phyloP scores from a whole-genome alignment of 805 yeast genomes.

The Vanderwaltozyma tropicalis region DNA sequence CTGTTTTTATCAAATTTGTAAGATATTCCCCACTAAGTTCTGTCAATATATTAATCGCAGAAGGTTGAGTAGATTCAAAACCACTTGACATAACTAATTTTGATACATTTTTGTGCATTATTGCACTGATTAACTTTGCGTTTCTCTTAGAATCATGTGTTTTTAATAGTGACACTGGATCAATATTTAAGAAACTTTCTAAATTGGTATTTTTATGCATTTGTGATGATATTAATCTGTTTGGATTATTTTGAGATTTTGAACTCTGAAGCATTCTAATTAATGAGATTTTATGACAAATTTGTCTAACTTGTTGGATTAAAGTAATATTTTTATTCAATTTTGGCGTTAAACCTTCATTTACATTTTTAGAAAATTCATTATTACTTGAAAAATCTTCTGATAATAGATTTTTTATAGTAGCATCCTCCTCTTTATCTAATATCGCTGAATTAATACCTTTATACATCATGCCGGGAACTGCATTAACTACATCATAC shows the following conservation, averaged over 20 bases:
- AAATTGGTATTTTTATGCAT: slow-evolving; percentile 34
- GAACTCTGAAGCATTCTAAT: slow-evolving; percentile 75
- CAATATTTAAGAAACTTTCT: slow-evolving; percentile 59
- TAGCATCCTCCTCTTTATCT: slow-evolving; percentile 36
- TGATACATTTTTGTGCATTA: slow-evolving; percentile 59
- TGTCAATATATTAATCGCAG: slow-evolving; percentile 68
- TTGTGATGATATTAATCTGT: slow-evolving; percentile 13
- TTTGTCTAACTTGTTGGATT: slow-evolving; percentile 79
- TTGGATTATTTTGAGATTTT: slow-evolving; percentile 9
- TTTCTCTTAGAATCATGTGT: slow-evolving; percentile 52
- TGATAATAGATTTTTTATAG: slow-evolving; percentile 32
- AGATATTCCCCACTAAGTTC: slow-evolving; percentile 77
- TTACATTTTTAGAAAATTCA: slow-evolving; percentile 30
- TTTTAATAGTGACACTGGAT: slow-evolving; percentile 63
- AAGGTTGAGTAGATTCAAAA: slow-evolving; percentile 70
- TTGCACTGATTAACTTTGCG: slow-evolving; percentile 51
- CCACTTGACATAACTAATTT: slow-evolving; percentile 87
- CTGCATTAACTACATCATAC: slow-evolving; percentile 72
- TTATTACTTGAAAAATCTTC: slow-evolving; percentile 32
- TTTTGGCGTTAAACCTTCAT: slow-evolving; percentile 50
- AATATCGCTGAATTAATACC: slow-evolving; percentile 42
- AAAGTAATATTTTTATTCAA: slow-evolving; percentile 57
- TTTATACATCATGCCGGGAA: slow-evolving; percentile 52
- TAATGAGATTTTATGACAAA: slow-evolving; percentile 79
- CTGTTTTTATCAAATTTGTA: slow-evolving; percentile 58